Evolutionary conservation across 2,329 filamentous ascomycete genomes (phyloP).

Genomic region (Apiospora saccharicola): DNA sequence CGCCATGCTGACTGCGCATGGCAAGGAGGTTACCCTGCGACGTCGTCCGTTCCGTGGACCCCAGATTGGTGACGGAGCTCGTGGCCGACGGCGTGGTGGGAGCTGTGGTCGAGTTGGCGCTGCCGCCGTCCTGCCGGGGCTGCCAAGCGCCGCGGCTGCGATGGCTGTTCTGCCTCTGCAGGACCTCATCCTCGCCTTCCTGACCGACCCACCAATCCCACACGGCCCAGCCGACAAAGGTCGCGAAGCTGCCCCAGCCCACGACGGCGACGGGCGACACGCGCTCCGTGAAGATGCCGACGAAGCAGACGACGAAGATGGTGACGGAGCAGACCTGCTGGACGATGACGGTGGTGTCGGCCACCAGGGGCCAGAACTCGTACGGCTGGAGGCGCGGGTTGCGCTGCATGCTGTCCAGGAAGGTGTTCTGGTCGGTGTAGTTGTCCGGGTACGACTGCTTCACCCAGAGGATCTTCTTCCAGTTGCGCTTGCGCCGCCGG

Average conservation of each 20-base stretch:
- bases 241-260: conserved; percentile 82
- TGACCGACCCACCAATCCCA: conserved; percentile 92
- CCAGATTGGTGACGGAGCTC: conserved; percentile 57
- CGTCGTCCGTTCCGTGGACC: conserved; percentile 37
- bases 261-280: conserved; percentile 92
- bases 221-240: conserved; percentile 85
- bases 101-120: conserved; percentile 35
- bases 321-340: conserved; percentile 96
- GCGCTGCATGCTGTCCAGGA: conserved; percentile 92
- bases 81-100: conserved; percentile 46
- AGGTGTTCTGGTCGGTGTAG: conserved; percentile 96
- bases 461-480: conserved; percentile 98
- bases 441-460: conserved; percentile 99
- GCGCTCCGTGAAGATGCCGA: conserved; percentile 85
- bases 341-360: conserved; percentile 94
- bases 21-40: conserved; percentile 42
- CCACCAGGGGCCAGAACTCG: conserved; percentile 96
- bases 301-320: conserved; percentile 94
- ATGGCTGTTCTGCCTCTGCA: conserved; percentile 46
- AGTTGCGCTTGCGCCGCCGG: conserved; percentile 74
- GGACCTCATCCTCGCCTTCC: conserved; percentile 61
- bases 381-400: conserved; percentile 95
- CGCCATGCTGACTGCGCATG: conserved; percentile 56
- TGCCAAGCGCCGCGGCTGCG: conserved; percentile 45
- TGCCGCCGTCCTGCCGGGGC: conserved; percentile 37